phyloP scores from a whole-genome alignment of 768 basidiomycete species.

The Xerocomus brunneocitrinus region DNA sequence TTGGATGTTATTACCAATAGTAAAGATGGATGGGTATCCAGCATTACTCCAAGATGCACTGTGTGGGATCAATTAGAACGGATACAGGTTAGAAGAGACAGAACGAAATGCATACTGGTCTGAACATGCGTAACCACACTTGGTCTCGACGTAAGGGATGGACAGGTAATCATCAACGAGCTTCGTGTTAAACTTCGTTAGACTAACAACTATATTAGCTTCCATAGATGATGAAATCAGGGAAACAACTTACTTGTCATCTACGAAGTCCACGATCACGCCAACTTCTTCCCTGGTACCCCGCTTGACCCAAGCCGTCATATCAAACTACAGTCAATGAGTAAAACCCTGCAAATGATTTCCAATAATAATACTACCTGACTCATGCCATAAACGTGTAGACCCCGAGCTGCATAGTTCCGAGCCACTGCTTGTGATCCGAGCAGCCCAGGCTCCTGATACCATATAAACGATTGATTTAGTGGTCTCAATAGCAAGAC shows the following conservation, averaged over 20 bases:
- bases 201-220: conserved; percentile 36
- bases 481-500: not conserved
- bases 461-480: not conserved
- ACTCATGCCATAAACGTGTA: conserved; percentile 29
- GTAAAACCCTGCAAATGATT: conserved; percentile 2
- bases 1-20: conserved; percentile 44
- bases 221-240: conserved; percentile 14
- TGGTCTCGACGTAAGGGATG: conserved; percentile 78
- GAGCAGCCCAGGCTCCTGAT: conserved; percentile 71
- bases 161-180: conserved; percentile 72
- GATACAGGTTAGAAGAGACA: conserved; percentile 18
- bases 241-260: conserved; percentile 44
- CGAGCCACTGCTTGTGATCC: conserved; percentile 88
- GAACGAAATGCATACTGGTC: conserved; percentile 62
- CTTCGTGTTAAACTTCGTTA: conserved; percentile 77
- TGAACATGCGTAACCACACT: conserved; percentile 92
- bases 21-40: conserved; percentile 81
- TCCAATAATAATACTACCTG: conserved; percentile 24
- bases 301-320: conserved; percentile 92
- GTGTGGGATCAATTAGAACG: conserved; percentile 18
- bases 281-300: conserved; percentile 77
- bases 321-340: conserved; percentile 65
- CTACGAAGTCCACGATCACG: conserved; percentile 80
- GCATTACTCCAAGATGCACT: conserved; percentile 80
- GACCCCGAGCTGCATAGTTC: conserved; percentile 48